phyloP scores from a whole-genome alignment of 2,329 filamentous ascomycete species.

The Pseudogymnoascus verrucosus region DNA sequence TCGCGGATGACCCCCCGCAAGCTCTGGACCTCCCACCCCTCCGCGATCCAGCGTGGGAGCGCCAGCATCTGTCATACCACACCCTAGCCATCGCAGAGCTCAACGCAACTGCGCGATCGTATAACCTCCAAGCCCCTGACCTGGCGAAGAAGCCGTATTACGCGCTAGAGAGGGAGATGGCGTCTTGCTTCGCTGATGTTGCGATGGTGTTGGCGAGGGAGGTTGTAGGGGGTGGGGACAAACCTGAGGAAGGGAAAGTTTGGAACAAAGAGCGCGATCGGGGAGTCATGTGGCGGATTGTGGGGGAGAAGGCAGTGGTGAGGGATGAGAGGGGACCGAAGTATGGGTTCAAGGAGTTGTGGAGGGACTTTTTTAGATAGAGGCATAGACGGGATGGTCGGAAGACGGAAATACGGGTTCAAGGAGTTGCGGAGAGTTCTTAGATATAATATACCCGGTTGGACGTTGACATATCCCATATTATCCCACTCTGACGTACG shows the following conservation, averaged over 20 bases:
- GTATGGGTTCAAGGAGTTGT: conserved; percentile 86
- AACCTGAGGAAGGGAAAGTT: conserved; percentile 34
- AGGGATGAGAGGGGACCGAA: conserved; percentile 66
- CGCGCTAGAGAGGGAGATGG: conserved; percentile 71
- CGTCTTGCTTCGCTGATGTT: conserved; percentile 75
- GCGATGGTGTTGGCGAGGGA: conserved; percentile 66
- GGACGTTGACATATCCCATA: no score
- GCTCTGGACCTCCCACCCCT: conserved; percentile 49
- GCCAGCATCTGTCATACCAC: conserved; percentile 66
- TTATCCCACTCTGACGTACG: no score
- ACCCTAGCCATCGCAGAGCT: conserved; percentile 67
- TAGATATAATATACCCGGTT: not conserved
- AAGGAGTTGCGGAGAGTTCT: not conserved
- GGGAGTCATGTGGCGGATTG: conserved; percentile 56
- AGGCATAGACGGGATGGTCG: no score
- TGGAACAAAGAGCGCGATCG: conserved; percentile 36
- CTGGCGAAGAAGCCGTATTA: conserved; percentile 92
- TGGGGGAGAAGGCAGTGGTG: conserved; percentile 48
- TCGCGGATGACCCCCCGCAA: no score
- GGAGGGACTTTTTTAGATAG: conserved; percentile 62
- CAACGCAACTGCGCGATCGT: conserved; percentile 73
- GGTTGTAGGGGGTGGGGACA: conserved; percentile 60
- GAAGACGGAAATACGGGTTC: not conserved
- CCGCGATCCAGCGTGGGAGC: conserved; percentile 70
- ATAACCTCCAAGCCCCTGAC: conserved; percentile 91